phyloP scores from a whole-genome alignment of 2,329 filamentous ascomycete species.

The Aspergillus carbonarius region DNA sequence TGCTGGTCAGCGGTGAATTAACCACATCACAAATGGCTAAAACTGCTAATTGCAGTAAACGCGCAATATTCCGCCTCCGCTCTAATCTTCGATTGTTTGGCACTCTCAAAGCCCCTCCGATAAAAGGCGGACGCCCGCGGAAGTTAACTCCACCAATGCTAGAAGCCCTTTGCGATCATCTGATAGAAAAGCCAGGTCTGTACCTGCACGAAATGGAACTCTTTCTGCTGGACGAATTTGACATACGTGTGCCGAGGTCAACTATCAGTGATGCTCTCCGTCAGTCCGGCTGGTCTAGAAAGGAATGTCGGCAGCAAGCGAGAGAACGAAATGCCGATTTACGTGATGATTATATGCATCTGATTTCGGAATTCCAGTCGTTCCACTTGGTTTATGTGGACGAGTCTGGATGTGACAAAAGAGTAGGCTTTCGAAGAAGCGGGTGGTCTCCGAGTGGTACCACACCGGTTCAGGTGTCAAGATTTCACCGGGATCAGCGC shows the following conservation, averaged over 20 bases:
- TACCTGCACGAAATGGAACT: slow-evolving; percentile 7
- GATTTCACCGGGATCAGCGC: neutral
- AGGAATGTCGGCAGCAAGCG: neutral
- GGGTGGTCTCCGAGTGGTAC: neutral
- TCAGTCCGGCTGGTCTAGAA: neutral
- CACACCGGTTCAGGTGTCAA: neutral
- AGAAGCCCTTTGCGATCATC: slow-evolving; percentile 3
- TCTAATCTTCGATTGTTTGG: slow-evolving; percentile 6
- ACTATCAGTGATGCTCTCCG: slow-evolving; percentile 1
- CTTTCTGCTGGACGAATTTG: slow-evolving; percentile 2
- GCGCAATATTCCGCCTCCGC: neutral
- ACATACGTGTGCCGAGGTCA: neutral
- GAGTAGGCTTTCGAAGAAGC: neutral
- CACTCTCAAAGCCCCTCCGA: neutral
- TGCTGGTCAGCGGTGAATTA: neutral
- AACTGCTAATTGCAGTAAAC: neutral
- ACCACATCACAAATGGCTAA: neutral
- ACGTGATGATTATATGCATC: neutral
- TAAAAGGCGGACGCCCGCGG: neutral
- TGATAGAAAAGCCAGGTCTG: slow-evolving; percentile 1
- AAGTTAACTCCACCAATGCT: neutral
- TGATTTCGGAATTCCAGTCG: neutral
- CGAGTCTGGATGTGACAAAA: neutral
- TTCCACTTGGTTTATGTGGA: neutral
- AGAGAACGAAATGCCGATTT: neutral